Evolutionary conservation across 2,329 filamentous ascomycete genomes (phyloP).

Genomic region (Lomentospora prolificans): DNA sequence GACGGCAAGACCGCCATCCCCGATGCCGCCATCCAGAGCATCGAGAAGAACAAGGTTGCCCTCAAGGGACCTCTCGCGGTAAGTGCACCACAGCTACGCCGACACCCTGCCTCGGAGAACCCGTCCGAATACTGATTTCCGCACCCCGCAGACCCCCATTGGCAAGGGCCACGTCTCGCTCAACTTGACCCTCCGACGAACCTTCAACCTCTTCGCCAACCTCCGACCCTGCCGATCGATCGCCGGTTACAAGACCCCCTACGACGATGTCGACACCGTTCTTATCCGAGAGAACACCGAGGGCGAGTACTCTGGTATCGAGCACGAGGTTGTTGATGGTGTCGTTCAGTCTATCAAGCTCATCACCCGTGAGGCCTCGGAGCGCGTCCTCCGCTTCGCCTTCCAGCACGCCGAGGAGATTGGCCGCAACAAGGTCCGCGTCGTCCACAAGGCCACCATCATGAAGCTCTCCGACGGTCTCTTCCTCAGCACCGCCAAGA

Average conservation of each 20-base stretch:
- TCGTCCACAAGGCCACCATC: slow-evolving; percentile 99
- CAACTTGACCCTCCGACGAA: slow-evolving; percentile 95
- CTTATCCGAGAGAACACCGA: slow-evolving; percentile 99
- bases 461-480: slow-evolving; percentile 99
- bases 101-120: not conserved
- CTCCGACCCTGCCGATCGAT: slow-evolving; percentile 95
- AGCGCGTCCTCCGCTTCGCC: slow-evolving; percentile 92
- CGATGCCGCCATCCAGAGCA: slow-evolving; percentile 83
- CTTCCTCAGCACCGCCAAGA: slow-evolving; percentile 78
- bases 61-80: slow-evolving; percentile 96
- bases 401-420: slow-evolving; percentile 96
- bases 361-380: slow-evolving; percentile 88
- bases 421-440: slow-evolving; percentile 89
- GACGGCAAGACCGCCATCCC: slow-evolving; percentile 95
- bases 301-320: slow-evolving; percentile 98
- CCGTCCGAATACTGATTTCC: slow-evolving; percentile 1
- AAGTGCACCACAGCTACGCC: slow-evolving; percentile 30
- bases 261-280: slow-evolving; percentile 93
- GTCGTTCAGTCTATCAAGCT: slow-evolving; percentile 99
- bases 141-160: slow-evolving; percentile 62
- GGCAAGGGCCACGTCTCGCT: slow-evolving; percentile 99
- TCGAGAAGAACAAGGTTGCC: slow-evolving; percentile 91
- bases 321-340: slow-evolving; percentile 95
- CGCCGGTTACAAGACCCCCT: slow-evolving; percentile 95
- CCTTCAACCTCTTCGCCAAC: slow-evolving; percentile 99